These are phyloP conservation scores for Tulasnella sp. DNA, from an alignment of 768 basidiomycete species.

Conservation along the genomic window DNA sequence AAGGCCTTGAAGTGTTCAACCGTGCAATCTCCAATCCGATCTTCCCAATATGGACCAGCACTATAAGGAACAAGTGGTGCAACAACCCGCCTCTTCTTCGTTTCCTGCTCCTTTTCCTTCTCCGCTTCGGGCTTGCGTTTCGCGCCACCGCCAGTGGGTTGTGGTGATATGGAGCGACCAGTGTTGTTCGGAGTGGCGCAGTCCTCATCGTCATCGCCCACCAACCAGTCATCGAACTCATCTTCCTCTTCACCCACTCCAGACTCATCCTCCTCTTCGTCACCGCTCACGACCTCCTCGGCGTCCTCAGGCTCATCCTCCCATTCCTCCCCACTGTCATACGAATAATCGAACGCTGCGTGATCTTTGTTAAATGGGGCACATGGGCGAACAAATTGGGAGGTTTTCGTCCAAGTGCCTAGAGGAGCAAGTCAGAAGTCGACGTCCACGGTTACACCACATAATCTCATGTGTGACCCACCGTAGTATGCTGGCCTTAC, in stretches of 20 bases:
- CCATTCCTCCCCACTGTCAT: constrained; percentile 96
- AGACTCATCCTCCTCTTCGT: constrained; percentile 53
- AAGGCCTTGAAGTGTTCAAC: constrained; percentile 65
- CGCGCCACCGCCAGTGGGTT: background rate
- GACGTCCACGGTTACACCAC: too few relatives aligned
- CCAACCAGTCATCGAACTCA: constrained; percentile 69
- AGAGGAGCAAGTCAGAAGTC: background rate
- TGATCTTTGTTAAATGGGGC: constrained; percentile 73
- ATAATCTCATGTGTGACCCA: constrained; percentile 18
- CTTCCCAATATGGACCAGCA: constrained; percentile 76
- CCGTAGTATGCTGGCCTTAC: constrained; percentile 87
- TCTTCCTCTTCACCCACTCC: constrained; percentile 50
- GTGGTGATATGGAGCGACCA: constrained; percentile 22
- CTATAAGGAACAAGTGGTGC: constrained; percentile 54
- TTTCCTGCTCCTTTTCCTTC: constrained; percentile 36
- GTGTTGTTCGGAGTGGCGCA: constrained; percentile 15
- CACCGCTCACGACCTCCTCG: constrained; percentile 51
- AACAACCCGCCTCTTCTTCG: constrained; percentile 68
- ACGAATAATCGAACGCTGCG: constrained; percentile 71
- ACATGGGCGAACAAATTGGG: constrained; percentile 67
- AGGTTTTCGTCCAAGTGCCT: constrained; percentile 80
- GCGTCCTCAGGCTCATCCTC: constrained; percentile 74
- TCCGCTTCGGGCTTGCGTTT: constrained; percentile 50
- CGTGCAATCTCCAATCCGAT: constrained; percentile 60
- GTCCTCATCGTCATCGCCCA: constrained; percentile 55